Percentiles rank a stretch among this genome's conserved stretches.
Evolutionary conservation across 2,329 filamentous ascomycete genomes (phyloP).

Genomic region (Paecilomyces fulvus): DNA sequence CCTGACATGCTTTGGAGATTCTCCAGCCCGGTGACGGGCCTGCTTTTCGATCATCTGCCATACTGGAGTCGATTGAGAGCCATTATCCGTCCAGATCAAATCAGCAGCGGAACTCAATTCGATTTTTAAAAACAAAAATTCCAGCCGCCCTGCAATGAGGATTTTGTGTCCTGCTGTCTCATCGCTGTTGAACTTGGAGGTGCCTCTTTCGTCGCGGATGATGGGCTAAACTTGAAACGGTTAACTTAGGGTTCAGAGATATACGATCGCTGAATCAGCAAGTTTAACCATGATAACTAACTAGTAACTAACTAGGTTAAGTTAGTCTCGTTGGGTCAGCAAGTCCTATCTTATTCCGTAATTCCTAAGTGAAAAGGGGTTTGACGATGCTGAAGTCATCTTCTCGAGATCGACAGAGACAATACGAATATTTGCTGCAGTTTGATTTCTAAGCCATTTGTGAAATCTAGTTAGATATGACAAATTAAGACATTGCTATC

Average conservation of each 20-base stretch:
- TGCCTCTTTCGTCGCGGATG: not conserved
- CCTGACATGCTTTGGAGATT: constrained; percentile 32
- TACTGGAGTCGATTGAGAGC: constrained; percentile 1
- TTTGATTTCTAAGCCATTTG: too few species aligned
- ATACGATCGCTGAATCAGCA: not conserved
- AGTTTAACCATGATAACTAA: too few species aligned
- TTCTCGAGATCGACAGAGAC: too few species aligned
- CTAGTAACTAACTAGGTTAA: too few species aligned
- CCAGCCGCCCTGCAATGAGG: not conserved
- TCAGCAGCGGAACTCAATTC: not conserved
- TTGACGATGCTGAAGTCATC: too few species aligned
- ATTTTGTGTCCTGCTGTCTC: not conserved
- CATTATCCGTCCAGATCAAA: not conserved
- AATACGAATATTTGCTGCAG: too few species aligned
- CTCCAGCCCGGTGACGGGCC: constrained; percentile 19
- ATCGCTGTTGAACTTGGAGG: not conserved
- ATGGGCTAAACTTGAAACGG: not conserved
- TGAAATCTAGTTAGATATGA: too few species aligned
- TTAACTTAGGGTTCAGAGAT: not conserved
- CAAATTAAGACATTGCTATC: too few species aligned
- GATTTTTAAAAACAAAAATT: not conserved
- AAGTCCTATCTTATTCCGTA: not conserved
- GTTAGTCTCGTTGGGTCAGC: not conserved
- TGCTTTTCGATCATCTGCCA: constrained; percentile 16
- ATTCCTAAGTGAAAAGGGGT: not conserved